Conservation (phyloP, 768 basidiomycete species). For the Tricholoma sp. region DNA sequence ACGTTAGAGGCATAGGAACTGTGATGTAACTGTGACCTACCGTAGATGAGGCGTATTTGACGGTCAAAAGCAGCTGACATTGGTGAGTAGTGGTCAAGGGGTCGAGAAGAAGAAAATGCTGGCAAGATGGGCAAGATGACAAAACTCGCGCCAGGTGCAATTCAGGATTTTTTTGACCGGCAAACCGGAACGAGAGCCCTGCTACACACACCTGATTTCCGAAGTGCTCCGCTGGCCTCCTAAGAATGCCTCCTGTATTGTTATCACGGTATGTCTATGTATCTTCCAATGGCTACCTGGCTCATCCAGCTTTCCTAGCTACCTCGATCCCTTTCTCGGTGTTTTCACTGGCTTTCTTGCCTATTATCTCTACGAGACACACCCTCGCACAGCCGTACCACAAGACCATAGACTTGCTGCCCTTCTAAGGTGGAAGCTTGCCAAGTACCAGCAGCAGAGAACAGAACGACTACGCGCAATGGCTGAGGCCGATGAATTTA, state of each 20-base stretch:
- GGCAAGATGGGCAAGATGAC: background rate
- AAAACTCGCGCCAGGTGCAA: background rate
- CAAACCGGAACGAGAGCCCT: background rate
- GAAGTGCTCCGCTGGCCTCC: background rate
- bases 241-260: conserved; percentile 37
- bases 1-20: background rate
- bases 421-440: conserved; percentile 67
- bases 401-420: conserved; percentile 48
- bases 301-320: conserved; percentile 29
- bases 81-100: background rate
- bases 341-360: conserved; percentile 76
- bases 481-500: conserved; percentile 31
- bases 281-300: background rate
- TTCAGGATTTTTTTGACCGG: background rate
- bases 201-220: background rate
- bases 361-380: conserved; percentile 74
- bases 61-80: conserved; percentile 71
- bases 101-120: background rate
- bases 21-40: conserved; percentile 31
- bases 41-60: conserved; percentile 83
- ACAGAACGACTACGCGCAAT: conserved; percentile 33
- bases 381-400: conserved; percentile 66
- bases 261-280: conserved; percentile 42
- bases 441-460: conserved; percentile 33
- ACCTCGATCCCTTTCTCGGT: conserved; percentile 68